A percentile compares a stretch with the other conserved stretches of the same genome.
Conservation (phyloP, 306 rosid genomes). For the Geum urbanum region DNA sequence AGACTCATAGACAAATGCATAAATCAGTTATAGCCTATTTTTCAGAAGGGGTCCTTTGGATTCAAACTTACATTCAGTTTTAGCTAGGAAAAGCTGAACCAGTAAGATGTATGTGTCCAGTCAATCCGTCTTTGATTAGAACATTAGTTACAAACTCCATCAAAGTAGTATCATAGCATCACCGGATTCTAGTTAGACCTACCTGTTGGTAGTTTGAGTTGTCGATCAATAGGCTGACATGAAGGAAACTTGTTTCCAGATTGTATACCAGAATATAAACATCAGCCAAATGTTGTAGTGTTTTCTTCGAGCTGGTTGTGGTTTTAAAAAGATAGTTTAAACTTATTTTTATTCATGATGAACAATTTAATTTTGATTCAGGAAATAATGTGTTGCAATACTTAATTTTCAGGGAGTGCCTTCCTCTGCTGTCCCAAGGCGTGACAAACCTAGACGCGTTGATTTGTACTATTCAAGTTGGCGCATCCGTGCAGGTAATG, state of each 20-base stretch:
- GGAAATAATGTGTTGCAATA: conserved; percentile 21
- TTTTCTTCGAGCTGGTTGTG: conserved; percentile 3
- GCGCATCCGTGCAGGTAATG: conserved; percentile 60
- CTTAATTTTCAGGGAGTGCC: conserved; percentile 44
- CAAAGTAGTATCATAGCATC: background rate
- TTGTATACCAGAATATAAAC: background rate
- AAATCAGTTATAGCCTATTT: background rate
- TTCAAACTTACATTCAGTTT: background rate
- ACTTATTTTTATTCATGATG: background rate
- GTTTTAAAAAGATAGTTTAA: background rate
- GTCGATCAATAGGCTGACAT: background rate
- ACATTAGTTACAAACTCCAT: background rate
- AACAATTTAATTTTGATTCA: background rate
- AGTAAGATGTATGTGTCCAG: background rate
- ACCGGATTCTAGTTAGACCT: background rate
- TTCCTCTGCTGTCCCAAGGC: conserved; percentile 45
- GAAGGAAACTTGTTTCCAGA: background rate
- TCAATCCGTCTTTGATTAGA: background rate
- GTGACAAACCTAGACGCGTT: conserved; percentile 53
- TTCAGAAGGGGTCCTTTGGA: background rate
- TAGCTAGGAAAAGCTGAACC: background rate
- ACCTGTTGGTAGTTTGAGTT: background rate
- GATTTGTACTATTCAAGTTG: conserved; percentile 61
- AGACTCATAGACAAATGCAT: background rate
- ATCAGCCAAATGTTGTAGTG: background rate